phyloP scores from a whole-genome alignment of 768 basidiomycete genomes.

The Trametes villosa region DNA sequence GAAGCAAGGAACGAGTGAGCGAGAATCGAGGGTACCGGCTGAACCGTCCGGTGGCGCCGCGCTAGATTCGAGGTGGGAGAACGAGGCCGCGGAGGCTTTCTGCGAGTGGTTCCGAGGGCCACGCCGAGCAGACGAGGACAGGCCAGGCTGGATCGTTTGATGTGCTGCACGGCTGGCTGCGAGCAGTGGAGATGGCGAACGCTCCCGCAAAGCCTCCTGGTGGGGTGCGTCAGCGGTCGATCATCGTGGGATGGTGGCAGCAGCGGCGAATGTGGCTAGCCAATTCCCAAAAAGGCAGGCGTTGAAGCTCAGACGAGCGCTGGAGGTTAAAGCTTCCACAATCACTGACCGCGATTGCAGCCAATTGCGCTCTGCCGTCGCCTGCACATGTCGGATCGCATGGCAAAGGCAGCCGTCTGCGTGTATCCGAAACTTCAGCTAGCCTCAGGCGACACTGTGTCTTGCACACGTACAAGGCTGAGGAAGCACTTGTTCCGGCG shows the following conservation, averaged over 20 bases:
- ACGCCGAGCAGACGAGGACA: constrained; percentile 13
- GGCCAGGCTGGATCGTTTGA: constrained; percentile 4
- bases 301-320: neutral
- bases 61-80: constrained; percentile 7
- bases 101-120: constrained; percentile 12
- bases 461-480: constrained; percentile 10
- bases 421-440: neutral
- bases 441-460: neutral
- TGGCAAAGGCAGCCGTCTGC: neutral
- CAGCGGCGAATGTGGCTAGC: neutral
- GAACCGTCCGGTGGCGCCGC: constrained; percentile 15
- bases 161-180: constrained; percentile 1
- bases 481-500: constrained; percentile 11
- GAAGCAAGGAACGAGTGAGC: constrained; percentile 2
- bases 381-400: neutral
- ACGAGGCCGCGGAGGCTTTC: constrained; percentile 19
- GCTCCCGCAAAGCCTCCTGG: constrained; percentile 2
- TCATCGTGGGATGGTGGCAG: constrained; percentile 3
- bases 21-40: constrained; percentile 19
- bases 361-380: neutral
- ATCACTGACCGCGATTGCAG: neutral
- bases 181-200: neutral
- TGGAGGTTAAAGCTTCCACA: constrained; percentile 10
- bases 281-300: neutral
- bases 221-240: constrained; percentile 6